Base-by-base conservation (phyloP, 2,329 filamentous ascomycete species). In the Colletotrichum paranaense region DNA sequence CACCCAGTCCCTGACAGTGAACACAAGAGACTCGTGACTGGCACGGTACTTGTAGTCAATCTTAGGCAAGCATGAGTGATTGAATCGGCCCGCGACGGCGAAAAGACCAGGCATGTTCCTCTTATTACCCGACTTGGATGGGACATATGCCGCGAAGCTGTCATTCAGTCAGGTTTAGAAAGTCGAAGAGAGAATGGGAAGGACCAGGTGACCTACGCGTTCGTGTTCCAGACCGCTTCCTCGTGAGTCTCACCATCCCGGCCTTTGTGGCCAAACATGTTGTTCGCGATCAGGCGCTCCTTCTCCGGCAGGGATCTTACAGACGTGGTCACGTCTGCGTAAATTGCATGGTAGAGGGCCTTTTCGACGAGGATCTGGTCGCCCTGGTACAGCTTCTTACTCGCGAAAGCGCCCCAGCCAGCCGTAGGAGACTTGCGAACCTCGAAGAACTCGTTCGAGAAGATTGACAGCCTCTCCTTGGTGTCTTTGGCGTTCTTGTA, bases 81-180 rank as follows among this genome's bases (percentile, higher is more conserved):
- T 92, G 80, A 92, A 91, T 2, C 89, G 84, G 0, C 88, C 86
- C 0, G 86, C 87, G 6, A 88, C 81, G 1, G 86, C 82, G 69
- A 89, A 90, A 2, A 90, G 73, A 1, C 82, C 84, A 0, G 82
- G 84, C 5, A 66, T 56, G 38, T 66, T 60, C 19, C 19, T 49
- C 42, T 49, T n/a, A 5, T 19, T 22, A 22, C 42, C 42, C 8
- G 16, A n/a, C 2, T 22, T 49, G 19, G 7, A n/a, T 19, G 42
- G 16, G 42, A 49, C 7, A 49, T 22, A 22, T 6, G 42, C 8
- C 19, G 42, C 19, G 19, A 49, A 49, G 7, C 42, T 49, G 4
- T 22, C 19, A 22, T n/a, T 9, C 14, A 9, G 2, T 49, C 42
- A 22, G 19, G 11, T 19, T 19, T 16, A 22, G n/a, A 58, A 22